Evolutionary conservation across 495 filamentous ascomycete species (phyloP).

Genomic region (Pyrenula aspistea): DNA sequence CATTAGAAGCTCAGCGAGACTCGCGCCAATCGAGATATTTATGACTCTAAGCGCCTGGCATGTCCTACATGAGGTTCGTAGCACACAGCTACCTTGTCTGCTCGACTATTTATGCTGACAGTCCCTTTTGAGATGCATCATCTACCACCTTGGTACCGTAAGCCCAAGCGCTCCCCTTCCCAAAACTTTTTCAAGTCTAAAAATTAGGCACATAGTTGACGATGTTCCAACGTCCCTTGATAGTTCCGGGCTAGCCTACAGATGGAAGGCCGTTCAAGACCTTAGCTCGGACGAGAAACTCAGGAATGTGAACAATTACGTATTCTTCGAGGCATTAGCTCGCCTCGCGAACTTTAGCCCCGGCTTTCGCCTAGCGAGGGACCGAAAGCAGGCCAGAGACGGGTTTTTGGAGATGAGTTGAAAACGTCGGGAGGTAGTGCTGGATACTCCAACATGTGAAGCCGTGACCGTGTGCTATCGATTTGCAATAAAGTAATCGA

Average conservation of each 20-base stretch:
- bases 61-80: not conserved
- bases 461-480: too few relatives aligned
- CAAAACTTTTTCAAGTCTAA: not conserved
- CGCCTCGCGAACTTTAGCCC: not conserved
- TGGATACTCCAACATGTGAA: too few relatives aligned
- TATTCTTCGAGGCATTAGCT: not conserved
- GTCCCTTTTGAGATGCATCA: not conserved
- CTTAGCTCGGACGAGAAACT: not conserved
- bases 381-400: not conserved
- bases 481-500: too few relatives aligned
- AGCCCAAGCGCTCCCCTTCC: not conserved
- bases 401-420: not conserved
- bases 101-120: not conserved
- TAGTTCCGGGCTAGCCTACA: not conserved
- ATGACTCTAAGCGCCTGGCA: not conserved
- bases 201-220: not conserved
- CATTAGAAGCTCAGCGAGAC: not conserved
- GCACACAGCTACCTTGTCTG: not conserved
- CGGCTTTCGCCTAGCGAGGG: not conserved
- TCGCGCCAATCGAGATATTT: not conserved
- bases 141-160: not conserved
- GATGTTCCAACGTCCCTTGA: not conserved
- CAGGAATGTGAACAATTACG: not conserved
- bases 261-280: not conserved
- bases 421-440: too few relatives aligned